These are phyloP conservation scores for Herpomyces periplanetae DNA, from an alignment of 2,329 filamentous ascomycete genomes.

Conservation along the genomic window DNA sequence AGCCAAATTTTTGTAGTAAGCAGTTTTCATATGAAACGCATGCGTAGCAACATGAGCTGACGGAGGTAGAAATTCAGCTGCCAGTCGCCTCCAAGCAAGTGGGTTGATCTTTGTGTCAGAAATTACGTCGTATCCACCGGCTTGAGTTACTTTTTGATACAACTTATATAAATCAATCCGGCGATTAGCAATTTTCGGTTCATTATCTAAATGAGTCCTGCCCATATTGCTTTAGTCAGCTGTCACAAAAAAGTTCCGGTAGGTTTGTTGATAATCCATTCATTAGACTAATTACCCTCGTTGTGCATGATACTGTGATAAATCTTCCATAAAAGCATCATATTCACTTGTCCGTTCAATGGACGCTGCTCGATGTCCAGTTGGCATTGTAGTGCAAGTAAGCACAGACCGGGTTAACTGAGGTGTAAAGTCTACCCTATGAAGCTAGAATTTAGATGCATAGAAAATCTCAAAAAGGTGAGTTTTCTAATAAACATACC, in stretches of 20 bases:
- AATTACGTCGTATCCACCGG: slow-evolving; percentile 53
- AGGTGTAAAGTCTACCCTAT: no score
- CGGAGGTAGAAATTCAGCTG: slow-evolving; percentile 31
- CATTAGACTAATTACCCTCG: slow-evolving; percentile 15
- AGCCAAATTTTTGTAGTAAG: slow-evolving; percentile 59
- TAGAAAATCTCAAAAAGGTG: no score
- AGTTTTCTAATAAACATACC: no score
- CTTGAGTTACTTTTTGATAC: slow-evolving; percentile 31
- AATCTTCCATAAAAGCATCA: slow-evolving; percentile 31
- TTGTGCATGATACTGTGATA: slow-evolving; percentile 32
- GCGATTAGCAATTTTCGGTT: slow-evolving; percentile 38
- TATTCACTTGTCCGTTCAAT: slow-evolving; percentile 20
- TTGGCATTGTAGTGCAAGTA: no score
- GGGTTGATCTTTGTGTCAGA: slow-evolving; percentile 26
- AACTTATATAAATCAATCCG: slow-evolving; percentile 38
- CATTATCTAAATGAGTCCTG: slow-evolving; percentile 30
- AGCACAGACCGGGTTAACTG: no score
- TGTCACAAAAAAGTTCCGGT: slow-evolving; percentile 2
- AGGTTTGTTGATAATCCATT: slow-evolving; percentile 1
- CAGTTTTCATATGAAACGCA: slow-evolving; percentile 47
- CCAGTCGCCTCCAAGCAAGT: slow-evolving; percentile 45
- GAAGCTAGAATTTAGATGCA: no score
- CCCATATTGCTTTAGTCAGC: not conserved
- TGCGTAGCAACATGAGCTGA: slow-evolving; percentile 38
- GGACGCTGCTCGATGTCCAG: slow-evolving; percentile 9